Percentiles rank a stretch among this genome's conserved stretches.
Conservation (phyloP, 768 basidiomycete genomes). For the Leccinum barrowsii region DNA sequence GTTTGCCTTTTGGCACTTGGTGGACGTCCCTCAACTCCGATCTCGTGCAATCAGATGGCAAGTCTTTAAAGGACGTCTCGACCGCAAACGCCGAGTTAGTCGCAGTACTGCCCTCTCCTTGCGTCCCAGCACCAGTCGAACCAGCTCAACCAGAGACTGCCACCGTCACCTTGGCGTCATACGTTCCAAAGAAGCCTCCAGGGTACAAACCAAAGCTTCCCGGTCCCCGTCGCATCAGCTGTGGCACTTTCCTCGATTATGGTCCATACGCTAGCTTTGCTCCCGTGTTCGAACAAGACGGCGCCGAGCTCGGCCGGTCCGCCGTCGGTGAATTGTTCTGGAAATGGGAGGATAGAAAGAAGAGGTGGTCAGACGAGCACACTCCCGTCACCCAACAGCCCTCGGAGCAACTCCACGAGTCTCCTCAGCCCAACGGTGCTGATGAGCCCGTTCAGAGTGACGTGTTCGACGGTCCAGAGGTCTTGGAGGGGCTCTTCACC, state of each 20-base stretch:
- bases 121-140: slow-evolving; percentile 30
- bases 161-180: slow-evolving; percentile 54
- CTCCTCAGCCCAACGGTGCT: slow-evolving; percentile 11
- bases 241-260: slow-evolving; percentile 75
- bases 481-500: slow-evolving; percentile 53
- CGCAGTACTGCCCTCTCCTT: slow-evolving; percentile 65
- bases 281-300: slow-evolving; percentile 74
- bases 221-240: slow-evolving; percentile 51
- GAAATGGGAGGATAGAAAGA: slow-evolving; percentile 44
- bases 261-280: slow-evolving; percentile 75
- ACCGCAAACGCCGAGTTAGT: slow-evolving; percentile 76
- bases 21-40: slow-evolving; percentile 70
- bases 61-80: slow-evolving; percentile 46
- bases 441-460: slow-evolving; percentile 6
- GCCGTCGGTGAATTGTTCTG: slow-evolving; percentile 59
- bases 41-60: slow-evolving; percentile 34
- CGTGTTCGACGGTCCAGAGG: slow-evolving; percentile 34
- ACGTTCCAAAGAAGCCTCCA: slow-evolving; percentile 42
- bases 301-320: slow-evolving; percentile 62
- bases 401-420: background rate
- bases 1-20: slow-evolving; percentile 71
- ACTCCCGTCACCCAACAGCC: slow-evolving; percentile 1
- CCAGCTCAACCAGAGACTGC: slow-evolving; percentile 19
- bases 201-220: slow-evolving; percentile 42
- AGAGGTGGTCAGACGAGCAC: slow-evolving; percentile 26